A percentile compares a stretch with the other conserved stretches of the same genome.
Conservation (phyloP, 148 eudicot genomes). For the Dianthus caryophyllus region DNA sequence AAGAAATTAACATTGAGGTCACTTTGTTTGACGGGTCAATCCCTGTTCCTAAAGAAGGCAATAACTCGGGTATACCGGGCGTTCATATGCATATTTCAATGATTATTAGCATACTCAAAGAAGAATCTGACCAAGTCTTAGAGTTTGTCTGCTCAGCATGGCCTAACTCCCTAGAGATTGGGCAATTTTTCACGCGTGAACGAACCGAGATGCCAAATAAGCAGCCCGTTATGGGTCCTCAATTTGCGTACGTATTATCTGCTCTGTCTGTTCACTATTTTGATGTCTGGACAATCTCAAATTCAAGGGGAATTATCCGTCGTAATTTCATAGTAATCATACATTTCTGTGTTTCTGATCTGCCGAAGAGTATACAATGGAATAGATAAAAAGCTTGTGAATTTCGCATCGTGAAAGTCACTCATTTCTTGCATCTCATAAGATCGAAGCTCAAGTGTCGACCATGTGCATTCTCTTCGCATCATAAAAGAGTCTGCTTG, state of each 20-base stretch:
- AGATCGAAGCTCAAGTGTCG: neutral
- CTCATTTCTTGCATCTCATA: neutral
- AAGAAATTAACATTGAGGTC: slow-evolving; percentile 77
- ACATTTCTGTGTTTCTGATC: neutral
- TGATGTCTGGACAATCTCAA: neutral
- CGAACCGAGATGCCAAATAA: slow-evolving; percentile 31
- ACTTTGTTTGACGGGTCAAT: slow-evolving; percentile 77
- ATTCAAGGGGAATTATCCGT: neutral
- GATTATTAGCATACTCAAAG: slow-evolving; percentile 61
- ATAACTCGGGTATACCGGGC: slow-evolving; percentile 31
- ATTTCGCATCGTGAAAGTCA: neutral
- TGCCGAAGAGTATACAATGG: neutral
- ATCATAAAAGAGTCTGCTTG: too few relatives aligned
- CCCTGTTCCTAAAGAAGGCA: slow-evolving; percentile 44
- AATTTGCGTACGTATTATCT: slow-evolving; percentile 46
- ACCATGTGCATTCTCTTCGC: too few relatives aligned
- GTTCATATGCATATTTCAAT: slow-evolving; percentile 54
- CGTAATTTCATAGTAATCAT: neutral
- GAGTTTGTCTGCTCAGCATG: slow-evolving; percentile 85
- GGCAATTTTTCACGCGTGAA: slow-evolving; percentile 48
- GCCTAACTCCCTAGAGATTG: slow-evolving; percentile 66
- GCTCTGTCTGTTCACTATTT: neutral
- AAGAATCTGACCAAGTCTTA: slow-evolving; percentile 42
- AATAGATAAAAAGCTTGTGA: too few relatives aligned
- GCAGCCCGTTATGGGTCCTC: slow-evolving; percentile 66